These are phyloP conservation scores for Colletotrichum caudatum DNA, from an alignment of 2,329 filamentous ascomycete genomes.

Conservation along the genomic window DNA sequence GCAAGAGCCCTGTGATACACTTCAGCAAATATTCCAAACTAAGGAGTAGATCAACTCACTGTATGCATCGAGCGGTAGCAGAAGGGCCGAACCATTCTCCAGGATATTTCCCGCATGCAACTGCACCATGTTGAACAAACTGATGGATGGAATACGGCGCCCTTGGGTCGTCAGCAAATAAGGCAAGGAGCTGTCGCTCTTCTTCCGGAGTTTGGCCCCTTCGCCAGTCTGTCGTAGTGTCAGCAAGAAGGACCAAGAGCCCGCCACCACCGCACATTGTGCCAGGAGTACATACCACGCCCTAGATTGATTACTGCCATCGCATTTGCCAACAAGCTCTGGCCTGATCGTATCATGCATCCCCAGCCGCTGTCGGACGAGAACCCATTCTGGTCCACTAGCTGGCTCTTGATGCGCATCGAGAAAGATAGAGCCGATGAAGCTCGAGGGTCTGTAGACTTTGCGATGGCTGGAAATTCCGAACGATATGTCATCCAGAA, in stretches of 20 bases:
- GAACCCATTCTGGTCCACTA: constrained; percentile 85
- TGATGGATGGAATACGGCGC: constrained; percentile 95
- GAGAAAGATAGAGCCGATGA: constrained; percentile 80
- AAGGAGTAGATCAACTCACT: constrained; percentile 68
- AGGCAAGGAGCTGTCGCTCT: constrained; percentile 78
- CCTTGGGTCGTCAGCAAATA: constrained; percentile 88
- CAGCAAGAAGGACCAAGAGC: constrained; percentile 10
- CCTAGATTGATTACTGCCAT: constrained; percentile 79
- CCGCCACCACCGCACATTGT: not conserved
- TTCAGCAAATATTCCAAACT: constrained; percentile 8
- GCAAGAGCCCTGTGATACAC: constrained; percentile 73
- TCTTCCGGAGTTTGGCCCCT: constrained; percentile 67
- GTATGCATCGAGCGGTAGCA: constrained; percentile 92
- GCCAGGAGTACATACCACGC: constrained; percentile 68
- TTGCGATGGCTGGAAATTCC: constrained; percentile 85
- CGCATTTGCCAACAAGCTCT: constrained; percentile 91
- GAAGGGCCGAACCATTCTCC: constrained; percentile 99
- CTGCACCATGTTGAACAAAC: constrained; percentile 89
- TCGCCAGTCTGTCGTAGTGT: constrained; percentile 74
- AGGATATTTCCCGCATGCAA: constrained; percentile 90
- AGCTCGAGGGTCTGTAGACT: constrained; percentile 80
- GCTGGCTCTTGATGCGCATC: constrained; percentile 84
- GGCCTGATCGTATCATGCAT: constrained; percentile 97
- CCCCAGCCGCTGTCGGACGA: constrained; percentile 97
- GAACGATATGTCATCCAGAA: constrained; percentile 98